Base-by-base conservation (phyloP, 495 filamentous ascomycete species). In the Tuber borchii region DNA sequence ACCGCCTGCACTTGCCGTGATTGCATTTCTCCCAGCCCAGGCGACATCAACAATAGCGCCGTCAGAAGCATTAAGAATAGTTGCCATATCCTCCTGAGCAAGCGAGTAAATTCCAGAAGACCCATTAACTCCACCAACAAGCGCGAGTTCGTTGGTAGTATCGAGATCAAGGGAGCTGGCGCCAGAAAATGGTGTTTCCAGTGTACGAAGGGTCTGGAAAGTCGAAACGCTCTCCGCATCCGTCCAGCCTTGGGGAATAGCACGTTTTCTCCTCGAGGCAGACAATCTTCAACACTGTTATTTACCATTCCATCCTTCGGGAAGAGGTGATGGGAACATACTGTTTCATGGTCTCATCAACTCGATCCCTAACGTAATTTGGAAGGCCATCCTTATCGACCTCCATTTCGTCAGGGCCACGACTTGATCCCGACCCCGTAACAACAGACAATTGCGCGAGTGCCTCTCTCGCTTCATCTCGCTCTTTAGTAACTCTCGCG, bases 401-500 rank as follows among this genome's bases (percentile, higher is more conserved):
- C 77, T 95, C 91, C 95, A 99, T 99, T 39, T 90, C 91, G 83
- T 97, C 95, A 40, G 90, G 92, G 79, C 87, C 89, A 31, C 84
- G 84, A 19, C 71, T 43, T 10, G 77, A n/a, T 8, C 83, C 86
- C 31, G 83, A 83, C 65, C 90, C 88, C 45, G 88, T 86, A 22
- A 89, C 88, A 71, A 97, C 88, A 1, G 90, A 91, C 19, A 98
- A 88, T 82, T 92, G 92, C 17, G 93, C 93, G 45, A 98, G 87
- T n/a, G 96, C 93, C 84, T 97, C 92, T 78, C 95, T 87, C 42
- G 95, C 94, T 83, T 98, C 95, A 81, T 98, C 95, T 73, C 96
- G 86, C 85, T 99, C 95, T 81, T 88, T 90, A 26, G 93, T 91
- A 82, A 99, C 82, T 44, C 96, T 89, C 61, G 93, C 93, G 84